Evolutionary conservation across 768 basidiomycete genomes (phyloP), one percentile per base, ranked within the genome.

Genomic region (Tulasnella sp.): DNA sequence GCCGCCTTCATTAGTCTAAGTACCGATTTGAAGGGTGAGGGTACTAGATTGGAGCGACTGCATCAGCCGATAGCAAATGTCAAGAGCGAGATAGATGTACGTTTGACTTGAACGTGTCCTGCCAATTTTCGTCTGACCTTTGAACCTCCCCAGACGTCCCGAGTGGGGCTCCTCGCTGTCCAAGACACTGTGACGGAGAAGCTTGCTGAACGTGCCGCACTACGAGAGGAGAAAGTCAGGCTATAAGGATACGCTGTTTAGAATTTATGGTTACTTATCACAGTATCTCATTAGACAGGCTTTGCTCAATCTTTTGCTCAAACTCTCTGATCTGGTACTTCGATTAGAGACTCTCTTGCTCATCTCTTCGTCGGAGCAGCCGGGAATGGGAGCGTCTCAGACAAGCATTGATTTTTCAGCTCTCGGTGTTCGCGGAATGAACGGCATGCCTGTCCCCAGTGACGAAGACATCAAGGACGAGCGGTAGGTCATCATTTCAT

Each of bases 1-100:
- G 92, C 92, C 69, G 92, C 92, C 12, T 99, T 98, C 69, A 94
- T 98, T 66, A 91, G 88, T 65, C 76, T 99, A 29, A 93, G 93
- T 63, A 92, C 93, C 2, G 92, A 97, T 66, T 70, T 98, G 63
- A 79, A 83, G 64, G 91, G 86, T 45, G 93, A 97, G 71, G 86
- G 87, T 2, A 74, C 76, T 41, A 76, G 90, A 63, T 69, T 94
- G 65, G 76, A 78, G 60, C 74, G 78, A 60, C 68, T 99, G 59
- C 82, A 83, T 63, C 70, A 70, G 24, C 93, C 94, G 0, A 69
- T 99, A 53, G 70, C 67, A 8, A 75, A 73, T 21, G 69, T 98
- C 21, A 81, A 80, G 63, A 66, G 68, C 30, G 80, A 87, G 64
- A 81, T 94, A 46, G 70, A 82, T 65, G 91, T 89, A 67, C 62